Evolutionary conservation across 495 filamentous ascomycete genomes (phyloP), one percentile per base, ranked within the genome.

Genomic region (Aspergillus homomorphus): DNA sequence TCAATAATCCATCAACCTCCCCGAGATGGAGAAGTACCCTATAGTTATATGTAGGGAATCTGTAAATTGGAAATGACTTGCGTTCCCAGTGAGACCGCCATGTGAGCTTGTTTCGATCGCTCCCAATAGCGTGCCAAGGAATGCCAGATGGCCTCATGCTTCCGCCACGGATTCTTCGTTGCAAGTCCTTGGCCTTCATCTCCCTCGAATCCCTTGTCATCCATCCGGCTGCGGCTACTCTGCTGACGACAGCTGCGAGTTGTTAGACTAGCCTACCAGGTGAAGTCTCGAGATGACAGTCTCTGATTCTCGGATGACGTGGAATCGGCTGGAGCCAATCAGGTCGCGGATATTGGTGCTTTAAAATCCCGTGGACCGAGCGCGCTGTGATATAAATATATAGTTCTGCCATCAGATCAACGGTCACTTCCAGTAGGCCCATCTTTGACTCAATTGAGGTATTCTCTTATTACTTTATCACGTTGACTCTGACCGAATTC

Each of bases 71-170:
- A 38, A 38, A 38, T 38, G 33, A 38, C 33, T 57, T 22, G 41
- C 18, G 23, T 30, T 45, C 14, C 26, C 38, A 48, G 44, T 16
- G 24, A 41, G 43, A 44, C 41, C 44, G 23, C 43, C 43, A 55
- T 51, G 23, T 58, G 51, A 54, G 52, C 33, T 59, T 49, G 57
- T 67, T 58, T 61, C 53, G 49, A 62, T 57, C 41, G 28, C 52
- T 48, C 33, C 5, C 33, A 41, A 52, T 30, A 61, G 63, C 18
- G 54, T 61, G 71, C 73, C 73, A 76, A 76, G 73, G 70, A 69
- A 72, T 73, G 73, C 73, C 73, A 75, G 71, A 72, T 76, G 68
- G 69, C 69, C 70, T 73, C 63, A 64, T 59, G 45, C 46, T 62
- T 42, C 21, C 63, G 53, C 52, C 56, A 28, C 49, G 46, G 28